These are phyloP conservation scores for Begonia fuchsioides DNA, from an alignment of 306 rosid genomes.

Conservation along the genomic window DNA sequence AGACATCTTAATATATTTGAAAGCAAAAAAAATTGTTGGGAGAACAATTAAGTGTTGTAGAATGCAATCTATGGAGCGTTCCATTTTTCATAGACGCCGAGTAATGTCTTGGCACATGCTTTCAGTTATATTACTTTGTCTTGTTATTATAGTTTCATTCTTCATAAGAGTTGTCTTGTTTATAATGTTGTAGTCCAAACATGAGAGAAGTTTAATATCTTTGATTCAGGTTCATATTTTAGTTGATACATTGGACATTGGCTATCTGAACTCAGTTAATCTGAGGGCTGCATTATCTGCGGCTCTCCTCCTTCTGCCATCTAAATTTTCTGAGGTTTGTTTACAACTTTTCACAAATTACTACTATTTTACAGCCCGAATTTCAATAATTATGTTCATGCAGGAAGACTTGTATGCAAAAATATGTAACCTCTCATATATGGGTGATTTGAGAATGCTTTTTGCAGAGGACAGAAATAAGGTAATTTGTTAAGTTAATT, in stretches of 20 bases:
- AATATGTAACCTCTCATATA: conserved; percentile 81
- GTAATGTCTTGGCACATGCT: too few species aligned
- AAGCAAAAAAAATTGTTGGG: too few species aligned
- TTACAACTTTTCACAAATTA: conserved; percentile 14
- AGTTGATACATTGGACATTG: conserved; percentile 47
- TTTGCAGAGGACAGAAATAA: conserved; percentile 90
- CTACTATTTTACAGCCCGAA: conserved; percentile 12
- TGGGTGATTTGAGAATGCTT: conserved; percentile 82
- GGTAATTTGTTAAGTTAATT: conserved; percentile 28
- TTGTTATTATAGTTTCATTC: background rate
- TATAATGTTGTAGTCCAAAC: conserved; percentile 1
- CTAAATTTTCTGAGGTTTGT: conserved; percentile 65
- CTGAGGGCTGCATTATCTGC: conserved; percentile 74
- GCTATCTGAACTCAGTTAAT: conserved; percentile 44
- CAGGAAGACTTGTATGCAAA: conserved; percentile 88
- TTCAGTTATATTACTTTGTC: too few species aligned
- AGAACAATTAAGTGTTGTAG: too few species aligned
- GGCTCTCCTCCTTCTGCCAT: conserved; percentile 82
- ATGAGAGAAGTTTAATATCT: conserved; percentile 1
- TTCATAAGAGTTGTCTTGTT: background rate
- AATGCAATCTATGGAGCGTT: too few species aligned
- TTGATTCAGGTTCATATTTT: conserved; percentile 51
- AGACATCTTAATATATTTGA: too few species aligned
- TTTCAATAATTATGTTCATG: conserved; percentile 11
- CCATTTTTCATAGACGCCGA: too few species aligned